Conservation (phyloP, 768 basidiomycete genomes). For the Lyophyllum semitale region DNA sequence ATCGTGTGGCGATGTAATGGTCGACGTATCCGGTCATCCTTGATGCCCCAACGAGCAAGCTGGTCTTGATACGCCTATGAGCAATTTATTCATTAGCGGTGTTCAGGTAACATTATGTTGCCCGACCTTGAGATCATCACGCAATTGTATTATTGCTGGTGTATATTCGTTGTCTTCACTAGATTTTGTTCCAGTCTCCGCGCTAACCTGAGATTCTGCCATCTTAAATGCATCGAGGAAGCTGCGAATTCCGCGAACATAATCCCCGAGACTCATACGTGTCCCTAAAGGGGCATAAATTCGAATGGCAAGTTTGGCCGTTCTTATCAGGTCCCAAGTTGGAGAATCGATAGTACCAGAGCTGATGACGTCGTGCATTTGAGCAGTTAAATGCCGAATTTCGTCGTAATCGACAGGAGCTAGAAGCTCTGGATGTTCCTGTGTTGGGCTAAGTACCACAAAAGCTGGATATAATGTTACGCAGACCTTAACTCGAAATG, state of each 20-base stretch:
- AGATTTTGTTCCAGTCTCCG: slow-evolving; percentile 21
- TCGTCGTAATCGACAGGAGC: slow-evolving; percentile 62
- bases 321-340: slow-evolving; percentile 77
- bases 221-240: slow-evolving; percentile 78
- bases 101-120: not conserved
- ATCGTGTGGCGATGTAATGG: slow-evolving; percentile 58
- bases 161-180: slow-evolving; percentile 25
- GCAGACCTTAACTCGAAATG: slow-evolving; percentile 61
- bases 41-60: slow-evolving; percentile 67
- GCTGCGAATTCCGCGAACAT: slow-evolving; percentile 71
- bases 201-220: slow-evolving; percentile 29
- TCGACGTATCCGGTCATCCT: slow-evolving; percentile 82
- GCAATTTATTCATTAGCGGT: not conserved
- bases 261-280: slow-evolving; percentile 80
- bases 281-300: slow-evolving; percentile 91
- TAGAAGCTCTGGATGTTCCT: slow-evolving; percentile 75
- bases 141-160: slow-evolving; percentile 33
- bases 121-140: slow-evolving; percentile 64
- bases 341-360: slow-evolving; percentile 83
- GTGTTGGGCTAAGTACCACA: slow-evolving; percentile 5
- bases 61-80: slow-evolving; percentile 73
- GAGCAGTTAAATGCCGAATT: slow-evolving; percentile 60
- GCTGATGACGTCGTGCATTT: slow-evolving; percentile 69
- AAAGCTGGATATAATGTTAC: not conserved
- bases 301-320: slow-evolving; percentile 73